Evolutionary conservation across 164 flowering plant species (phyloP), one percentile per base, ranked within the genome.

Genomic region (Nymphaea thermarum): DNA sequence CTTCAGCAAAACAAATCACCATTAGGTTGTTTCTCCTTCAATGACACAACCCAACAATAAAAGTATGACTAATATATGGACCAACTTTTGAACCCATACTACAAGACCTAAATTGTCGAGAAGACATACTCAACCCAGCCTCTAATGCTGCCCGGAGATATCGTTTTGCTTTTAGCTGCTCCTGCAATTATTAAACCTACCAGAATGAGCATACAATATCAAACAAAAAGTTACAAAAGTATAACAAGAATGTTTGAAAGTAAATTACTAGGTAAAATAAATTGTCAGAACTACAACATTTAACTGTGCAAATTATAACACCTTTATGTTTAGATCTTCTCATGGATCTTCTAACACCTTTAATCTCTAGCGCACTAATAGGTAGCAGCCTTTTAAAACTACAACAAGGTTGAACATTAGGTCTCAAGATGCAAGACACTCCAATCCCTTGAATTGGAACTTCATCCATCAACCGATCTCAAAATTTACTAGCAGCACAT

Each of bases 121-220:
- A 82, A 69, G 98, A 86, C 97, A 95, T 88, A 83, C 96, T 95
- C 77, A 95, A 75, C 64, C 98, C 99, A 77, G 87, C 96, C 84
- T 95, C 99, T 66, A 95, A 69, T 42, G 98, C 99, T 76, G 96
- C 93, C 78, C 98, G 82, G 67, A 95, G 87, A 78, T 95, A 98
- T 75, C 96, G 85, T 75, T 95, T 98, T 69, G 98, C 99, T 83
- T 90, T 93, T 77, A 95, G 78, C 82, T 95, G 99, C 80, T 95
- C 99, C 80, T 95, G 99, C 71, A 95, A 78, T 78, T 97, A 86
- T 63, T 91, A 81, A 44, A 95, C 99, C 99, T 95, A 62, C 41
- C 65, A 57, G 12, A 73, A 41, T 18, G 43, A 15, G 42, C 42
- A 43, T 3, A 42, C 63, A 61, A n/a, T n/a, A 61, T n/a, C 16